Percentiles rank a stretch among this genome's conserved stretches.
These are phyloP conservation scores for Phytopythium helicoides DNA, from an alignment of 352 stramenopile species.

Conservation along the genomic window DNA sequence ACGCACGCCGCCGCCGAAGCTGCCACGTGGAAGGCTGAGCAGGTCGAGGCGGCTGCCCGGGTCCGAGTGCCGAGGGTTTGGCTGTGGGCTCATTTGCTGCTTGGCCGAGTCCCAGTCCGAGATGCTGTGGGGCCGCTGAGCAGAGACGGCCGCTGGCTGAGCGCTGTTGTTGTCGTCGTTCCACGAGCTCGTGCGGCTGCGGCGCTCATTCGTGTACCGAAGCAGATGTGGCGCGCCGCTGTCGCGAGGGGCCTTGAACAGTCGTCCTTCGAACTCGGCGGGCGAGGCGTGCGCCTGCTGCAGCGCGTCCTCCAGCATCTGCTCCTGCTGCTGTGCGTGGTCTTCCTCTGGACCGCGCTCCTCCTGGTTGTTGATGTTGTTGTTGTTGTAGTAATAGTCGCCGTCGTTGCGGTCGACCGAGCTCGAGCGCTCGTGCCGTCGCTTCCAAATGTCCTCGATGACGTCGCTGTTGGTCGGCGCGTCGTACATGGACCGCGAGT, in stretches of 20 bases:
- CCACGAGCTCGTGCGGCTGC: constrained; percentile 52
- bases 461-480: neutral
- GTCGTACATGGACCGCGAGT: constrained; percentile 10
- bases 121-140: constrained; percentile 23
- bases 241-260: constrained; percentile 35
- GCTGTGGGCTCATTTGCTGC: constrained; percentile 34
- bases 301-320: constrained; percentile 13
- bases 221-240: constrained; percentile 50
- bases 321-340: neutral
- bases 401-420: neutral
- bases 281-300: constrained; percentile 28
- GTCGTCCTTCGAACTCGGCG: constrained; percentile 25
- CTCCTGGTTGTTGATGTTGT: neutral
- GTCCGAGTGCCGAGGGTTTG: constrained; percentile 60
- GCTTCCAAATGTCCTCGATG: neutral
- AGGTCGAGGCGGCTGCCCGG: constrained; percentile 65
- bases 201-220: constrained; percentile 38
- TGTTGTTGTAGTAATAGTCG: neutral
- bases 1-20: constrained; percentile 35
- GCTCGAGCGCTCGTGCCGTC: constrained; percentile 3
- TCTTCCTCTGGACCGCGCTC: constrained; percentile 1
- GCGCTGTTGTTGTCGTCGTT: constrained; percentile 30
- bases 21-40: constrained; percentile 60
- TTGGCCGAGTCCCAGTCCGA: constrained; percentile 53
- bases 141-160: too few relatives aligned